Evolutionary conservation across 2,329 filamentous ascomycete genomes (phyloP).

Genomic region (Botrytis hyacinthi): DNA sequence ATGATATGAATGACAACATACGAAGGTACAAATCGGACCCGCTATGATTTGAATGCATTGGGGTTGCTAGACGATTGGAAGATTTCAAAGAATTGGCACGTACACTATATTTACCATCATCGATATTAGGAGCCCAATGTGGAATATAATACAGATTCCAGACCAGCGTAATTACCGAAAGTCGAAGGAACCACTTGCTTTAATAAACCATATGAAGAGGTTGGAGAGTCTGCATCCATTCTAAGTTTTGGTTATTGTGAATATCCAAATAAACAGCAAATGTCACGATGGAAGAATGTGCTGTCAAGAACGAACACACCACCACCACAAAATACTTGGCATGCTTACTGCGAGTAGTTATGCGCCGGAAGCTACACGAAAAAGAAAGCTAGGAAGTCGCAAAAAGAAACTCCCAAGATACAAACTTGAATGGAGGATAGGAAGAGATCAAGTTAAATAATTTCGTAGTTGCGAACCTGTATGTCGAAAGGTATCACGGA

Average conservation of each 20-base stretch:
- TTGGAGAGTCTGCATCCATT: not conserved
- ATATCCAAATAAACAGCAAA: not conserved
- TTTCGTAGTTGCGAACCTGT: not conserved
- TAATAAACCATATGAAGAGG: not conserved
- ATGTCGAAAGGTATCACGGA: not conserved
- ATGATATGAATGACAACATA: not conserved
- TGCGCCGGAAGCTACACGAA: not conserved
- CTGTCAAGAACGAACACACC: too few relatives aligned
- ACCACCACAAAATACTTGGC: not conserved
- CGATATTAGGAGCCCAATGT: not conserved
- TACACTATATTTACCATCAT: not conserved
- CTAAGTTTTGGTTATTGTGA: not conserved
- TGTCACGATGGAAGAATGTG: not conserved
- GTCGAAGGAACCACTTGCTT: rapidly evolving
- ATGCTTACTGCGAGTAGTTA: not conserved
- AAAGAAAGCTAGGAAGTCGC: not conserved
- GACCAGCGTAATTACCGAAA: not conserved
- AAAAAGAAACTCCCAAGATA: not conserved
- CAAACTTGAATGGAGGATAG: not conserved
- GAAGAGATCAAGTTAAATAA: too few relatives aligned
- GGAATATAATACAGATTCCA: not conserved
- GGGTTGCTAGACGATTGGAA: not conserved
- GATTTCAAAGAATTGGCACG: not conserved
- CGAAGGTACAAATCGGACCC: not conserved
- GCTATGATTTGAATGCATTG: not conserved